phyloP scores from a whole-genome alignment of 306 rosid genomes.

The Purshia tridentata region DNA sequence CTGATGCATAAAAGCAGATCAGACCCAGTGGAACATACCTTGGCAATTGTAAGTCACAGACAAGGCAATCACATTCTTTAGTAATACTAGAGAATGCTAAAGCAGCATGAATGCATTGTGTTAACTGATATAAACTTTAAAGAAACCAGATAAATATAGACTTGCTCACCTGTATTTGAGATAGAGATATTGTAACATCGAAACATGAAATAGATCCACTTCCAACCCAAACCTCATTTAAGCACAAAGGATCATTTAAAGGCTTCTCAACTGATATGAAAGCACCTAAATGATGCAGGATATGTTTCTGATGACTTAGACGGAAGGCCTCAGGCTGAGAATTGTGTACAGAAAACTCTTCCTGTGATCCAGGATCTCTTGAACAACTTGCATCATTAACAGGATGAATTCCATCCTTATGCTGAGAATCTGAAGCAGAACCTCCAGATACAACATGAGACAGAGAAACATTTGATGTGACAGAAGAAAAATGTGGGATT shows the following conservation, averaged over 20 bases:
- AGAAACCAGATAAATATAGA: conserved; percentile 3
- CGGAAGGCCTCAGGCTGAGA: conserved; percentile 30
- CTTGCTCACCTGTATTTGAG: conserved; percentile 65
- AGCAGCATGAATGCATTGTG: conserved; percentile 1
- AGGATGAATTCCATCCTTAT: conserved; percentile 34
- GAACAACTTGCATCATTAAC: conserved; percentile 57
- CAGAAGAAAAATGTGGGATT: conserved; percentile 67
- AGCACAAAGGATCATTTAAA: conserved; percentile 34
- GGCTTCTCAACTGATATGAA: conserved; percentile 52
- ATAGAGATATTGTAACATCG: conserved; percentile 64
- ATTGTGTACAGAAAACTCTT: conserved; percentile 12
- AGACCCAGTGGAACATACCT: conserved; percentile 18
- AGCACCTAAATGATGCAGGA: conserved; percentile 60
- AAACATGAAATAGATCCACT: conserved; percentile 60
- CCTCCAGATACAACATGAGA: conserved; percentile 43
- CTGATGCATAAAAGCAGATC: conserved; percentile 42
- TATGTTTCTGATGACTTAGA: conserved; percentile 44
- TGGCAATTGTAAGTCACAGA: not conserved
- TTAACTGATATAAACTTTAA: not conserved
- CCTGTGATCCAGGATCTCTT: conserved; percentile 33
- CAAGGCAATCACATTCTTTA: conserved; percentile 1
- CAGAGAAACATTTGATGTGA: conserved; percentile 30
- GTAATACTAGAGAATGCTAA: conserved; percentile 1
- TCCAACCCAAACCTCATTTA: conserved; percentile 54
- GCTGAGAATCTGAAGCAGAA: conserved; percentile 38